Evolutionary conservation across 1,139 yeast species (phyloP).

Genomic region (Kodamaea derodonti): DNA sequence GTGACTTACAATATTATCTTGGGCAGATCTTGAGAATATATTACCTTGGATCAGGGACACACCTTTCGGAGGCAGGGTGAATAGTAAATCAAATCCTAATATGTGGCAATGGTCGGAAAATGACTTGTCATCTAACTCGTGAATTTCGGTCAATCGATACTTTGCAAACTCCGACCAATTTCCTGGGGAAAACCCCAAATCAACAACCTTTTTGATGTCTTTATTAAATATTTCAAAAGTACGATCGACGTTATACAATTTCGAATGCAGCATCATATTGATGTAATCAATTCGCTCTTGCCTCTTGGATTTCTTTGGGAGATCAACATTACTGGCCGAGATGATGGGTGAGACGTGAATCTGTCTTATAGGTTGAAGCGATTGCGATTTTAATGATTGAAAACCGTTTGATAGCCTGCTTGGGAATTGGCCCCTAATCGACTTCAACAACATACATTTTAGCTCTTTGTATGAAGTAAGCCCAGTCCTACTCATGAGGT

Average conservation of each 20-base stretch:
- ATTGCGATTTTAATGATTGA: too few species aligned
- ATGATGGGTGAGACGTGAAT: not conserved
- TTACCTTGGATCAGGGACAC: slow-evolving; percentile 84
- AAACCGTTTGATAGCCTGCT: too few species aligned
- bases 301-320: slow-evolving; percentile 13
- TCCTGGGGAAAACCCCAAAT: slow-evolving; percentile 87
- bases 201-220: slow-evolving; percentile 29
- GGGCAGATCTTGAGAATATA: slow-evolving; percentile 66
- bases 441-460: too few species aligned
- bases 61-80: slow-evolving; percentile 76
- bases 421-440: too few species aligned
- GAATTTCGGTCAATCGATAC: slow-evolving; percentile 24
- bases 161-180: slow-evolving; percentile 87
- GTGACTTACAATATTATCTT: slow-evolving; percentile 52
- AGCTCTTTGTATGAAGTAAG: too few species aligned
- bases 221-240: slow-evolving; percentile 24
- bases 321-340: slow-evolving; percentile 2
- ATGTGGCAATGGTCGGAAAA: slow-evolving; percentile 60
- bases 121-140: slow-evolving; percentile 38
- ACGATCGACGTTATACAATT: slow-evolving; percentile 27
- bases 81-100: slow-evolving; percentile 81
- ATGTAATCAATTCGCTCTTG: slow-evolving; percentile 23
- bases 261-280: slow-evolving; percentile 23
- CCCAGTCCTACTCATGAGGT: too few species aligned
- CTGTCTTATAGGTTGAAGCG: not conserved